Evolutionary conservation across 768 basidiomycete genomes (phyloP).

Genomic region (Suillus decipiens): DNA sequence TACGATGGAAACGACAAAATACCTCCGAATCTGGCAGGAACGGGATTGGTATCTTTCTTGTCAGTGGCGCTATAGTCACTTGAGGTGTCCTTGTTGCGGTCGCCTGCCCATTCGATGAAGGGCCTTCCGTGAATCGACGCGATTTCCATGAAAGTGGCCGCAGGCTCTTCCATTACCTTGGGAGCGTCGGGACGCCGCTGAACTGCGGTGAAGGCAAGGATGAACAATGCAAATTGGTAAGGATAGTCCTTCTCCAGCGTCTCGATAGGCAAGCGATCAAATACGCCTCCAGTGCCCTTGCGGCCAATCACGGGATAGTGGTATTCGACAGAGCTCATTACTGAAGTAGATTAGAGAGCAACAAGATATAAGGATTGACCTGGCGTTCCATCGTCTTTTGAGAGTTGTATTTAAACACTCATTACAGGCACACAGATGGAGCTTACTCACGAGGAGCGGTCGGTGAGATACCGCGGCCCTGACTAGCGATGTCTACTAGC

Average conservation of each 20-base stretch:
- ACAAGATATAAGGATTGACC: not conserved
- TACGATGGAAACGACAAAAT: not conserved
- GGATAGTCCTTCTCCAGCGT: slow-evolving; percentile 20
- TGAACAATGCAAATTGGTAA: slow-evolving; percentile 29
- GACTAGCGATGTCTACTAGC: not conserved
- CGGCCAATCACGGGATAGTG: slow-evolving; percentile 25
- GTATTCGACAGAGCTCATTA: slow-evolving; percentile 3
- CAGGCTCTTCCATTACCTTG: slow-evolving; percentile 6
- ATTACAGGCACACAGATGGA: not conserved
- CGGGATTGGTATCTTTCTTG: slow-evolving; percentile 27
- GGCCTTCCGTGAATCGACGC: slow-evolving; percentile 27
- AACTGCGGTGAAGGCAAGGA: slow-evolving; percentile 23
- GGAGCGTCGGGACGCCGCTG: slow-evolving; percentile 13
- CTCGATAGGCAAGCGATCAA: slow-evolving; percentile 26
- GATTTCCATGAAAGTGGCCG: slow-evolving; percentile 22
- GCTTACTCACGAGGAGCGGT: not conserved
- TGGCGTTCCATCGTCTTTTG: not conserved
- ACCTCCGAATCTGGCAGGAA: slow-evolving; percentile 31
- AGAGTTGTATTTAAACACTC: not conserved
- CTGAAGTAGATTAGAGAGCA: not conserved
- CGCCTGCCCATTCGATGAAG: slow-evolving; percentile 26
- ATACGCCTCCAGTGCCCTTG: slow-evolving; percentile 15
- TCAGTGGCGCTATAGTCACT: slow-evolving; percentile 21
- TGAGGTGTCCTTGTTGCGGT: slow-evolving; percentile 18
- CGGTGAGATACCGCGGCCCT: not conserved